Evolutionary conservation across 2,329 filamentous ascomycete genomes (phyloP).

Genomic region (Ramichloridium luteum): DNA sequence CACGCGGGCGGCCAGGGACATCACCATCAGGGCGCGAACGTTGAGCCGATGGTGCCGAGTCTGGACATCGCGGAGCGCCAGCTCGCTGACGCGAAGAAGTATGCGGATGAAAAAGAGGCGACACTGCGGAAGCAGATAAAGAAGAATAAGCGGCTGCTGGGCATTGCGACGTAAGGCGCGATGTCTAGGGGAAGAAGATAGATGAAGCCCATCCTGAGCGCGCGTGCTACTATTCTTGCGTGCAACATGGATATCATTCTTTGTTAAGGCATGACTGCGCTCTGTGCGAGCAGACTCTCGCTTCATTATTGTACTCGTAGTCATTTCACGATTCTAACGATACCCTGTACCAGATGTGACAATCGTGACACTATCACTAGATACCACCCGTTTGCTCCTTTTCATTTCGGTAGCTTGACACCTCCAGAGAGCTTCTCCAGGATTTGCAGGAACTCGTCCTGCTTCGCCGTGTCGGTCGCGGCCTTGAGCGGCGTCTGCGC

Average conservation of each 20-base stretch:
- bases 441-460: slow-evolving; percentile 34
- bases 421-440: slow-evolving; percentile 27
- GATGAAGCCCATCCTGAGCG: neutral
- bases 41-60: slow-evolving; percentile 9
- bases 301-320: too few species aligned
- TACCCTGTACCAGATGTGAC: too few species aligned
- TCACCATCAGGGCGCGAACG: slow-evolving; percentile 3
- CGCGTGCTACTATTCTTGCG: too few species aligned
- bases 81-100: slow-evolving; percentile 20
- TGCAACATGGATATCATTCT: too few species aligned
- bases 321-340: too few species aligned
- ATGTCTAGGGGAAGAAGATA: neutral
- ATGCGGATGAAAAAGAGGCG: slow-evolving; percentile 25
- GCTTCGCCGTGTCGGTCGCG: slow-evolving; percentile 29
- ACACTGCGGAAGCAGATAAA: slow-evolving; percentile 24
- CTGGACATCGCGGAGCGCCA: slow-evolving; percentile 22
- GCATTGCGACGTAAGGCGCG: slow-evolving; percentile 8
- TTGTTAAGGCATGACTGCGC: neutral
- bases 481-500: slow-evolving; percentile 17
- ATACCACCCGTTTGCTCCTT: too few species aligned
- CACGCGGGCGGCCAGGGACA: slow-evolving; percentile 2
- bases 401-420: slow-evolving; percentile 19
- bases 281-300: neutral
- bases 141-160: slow-evolving; percentile 25
- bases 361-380: too few species aligned